Percentiles rank a stretch among this genome's conserved stretches.
Conservation (phyloP, 306 rosid species). For the Mimosa pudica region DNA sequence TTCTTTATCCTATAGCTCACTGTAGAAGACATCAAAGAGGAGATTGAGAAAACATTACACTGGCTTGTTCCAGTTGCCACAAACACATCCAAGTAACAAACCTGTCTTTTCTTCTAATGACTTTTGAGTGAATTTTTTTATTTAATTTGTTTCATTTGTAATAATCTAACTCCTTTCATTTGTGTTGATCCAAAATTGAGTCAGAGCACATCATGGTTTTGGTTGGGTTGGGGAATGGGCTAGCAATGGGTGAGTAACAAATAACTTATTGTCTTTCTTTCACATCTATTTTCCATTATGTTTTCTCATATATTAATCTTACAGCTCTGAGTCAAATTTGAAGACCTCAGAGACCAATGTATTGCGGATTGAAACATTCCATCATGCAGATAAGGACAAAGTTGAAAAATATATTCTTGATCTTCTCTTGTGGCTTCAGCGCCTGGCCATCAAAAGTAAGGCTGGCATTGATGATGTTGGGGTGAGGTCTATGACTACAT, state of each 20-base stretch:
- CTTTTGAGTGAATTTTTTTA: slow-evolving; percentile 3
- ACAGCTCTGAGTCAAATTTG: slow-evolving; percentile 57
- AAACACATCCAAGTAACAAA: slow-evolving; percentile 79
- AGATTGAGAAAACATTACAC: slow-evolving; percentile 72
- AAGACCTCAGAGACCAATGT: slow-evolving; percentile 49
- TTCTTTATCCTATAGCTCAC: slow-evolving; percentile 56
- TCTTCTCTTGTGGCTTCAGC: slow-evolving; percentile 75
- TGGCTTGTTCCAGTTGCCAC: slow-evolving; percentile 84
- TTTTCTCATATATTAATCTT: slow-evolving; percentile 26
- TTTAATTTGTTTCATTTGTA: slow-evolving; percentile 5
- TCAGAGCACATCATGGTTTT: slow-evolving; percentile 88
- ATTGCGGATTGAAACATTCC: slow-evolving; percentile 69
- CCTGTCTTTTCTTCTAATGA: slow-evolving; percentile 28
- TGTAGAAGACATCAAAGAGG: slow-evolving; percentile 62
- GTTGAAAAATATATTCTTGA: slow-evolving; percentile 64
- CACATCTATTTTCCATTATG: slow-evolving; percentile 1
- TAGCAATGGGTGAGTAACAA: slow-evolving; percentile 61
- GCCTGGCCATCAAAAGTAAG: slow-evolving; percentile 52
- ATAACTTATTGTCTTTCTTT: slow-evolving; percentile 4
- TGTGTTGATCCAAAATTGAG: slow-evolving; percentile 37
- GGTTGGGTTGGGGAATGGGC: slow-evolving; percentile 99
- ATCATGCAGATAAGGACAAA: slow-evolving; percentile 74
- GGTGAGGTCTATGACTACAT: slow-evolving; percentile 42
- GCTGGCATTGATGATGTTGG: slow-evolving; percentile 33
- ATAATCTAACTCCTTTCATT: slow-evolving; percentile 37